Evolutionary conservation across 2,329 filamentous ascomycete genomes (phyloP).

Genomic region (Immersiporthe knoxdaviesiana): DNA sequence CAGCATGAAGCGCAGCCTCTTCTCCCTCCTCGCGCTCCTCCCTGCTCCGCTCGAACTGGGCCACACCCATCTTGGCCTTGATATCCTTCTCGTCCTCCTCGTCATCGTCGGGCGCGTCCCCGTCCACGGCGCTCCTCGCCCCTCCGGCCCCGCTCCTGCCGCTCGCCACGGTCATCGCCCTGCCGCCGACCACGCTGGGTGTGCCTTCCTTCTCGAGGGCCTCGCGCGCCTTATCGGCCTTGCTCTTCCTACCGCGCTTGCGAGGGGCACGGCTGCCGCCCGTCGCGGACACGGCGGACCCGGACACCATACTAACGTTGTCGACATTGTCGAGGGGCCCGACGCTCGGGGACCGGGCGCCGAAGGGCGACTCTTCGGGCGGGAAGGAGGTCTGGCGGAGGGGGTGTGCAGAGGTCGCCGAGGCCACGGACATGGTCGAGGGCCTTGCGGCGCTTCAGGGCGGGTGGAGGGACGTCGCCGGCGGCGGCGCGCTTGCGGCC

Average conservation of each 20-base stretch:
- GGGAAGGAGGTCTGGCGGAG: constrained; percentile 83
- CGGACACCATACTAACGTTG: constrained; percentile 61
- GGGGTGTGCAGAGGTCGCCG: constrained; percentile 60
- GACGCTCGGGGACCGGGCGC: constrained; percentile 63
- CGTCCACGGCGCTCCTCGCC: constrained; percentile 53
- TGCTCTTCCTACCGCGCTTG: constrained; percentile 65
- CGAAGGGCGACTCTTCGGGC: constrained; percentile 62
- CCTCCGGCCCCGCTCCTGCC: constrained; percentile 44
- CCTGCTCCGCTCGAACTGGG: constrained; percentile 44
- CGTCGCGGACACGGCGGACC: constrained; percentile 57
- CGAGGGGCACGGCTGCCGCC: constrained; percentile 51
- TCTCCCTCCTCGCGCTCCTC: constrained; percentile 67
- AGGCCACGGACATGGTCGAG: constrained; percentile 62
- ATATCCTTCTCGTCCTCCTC: constrained; percentile 38
- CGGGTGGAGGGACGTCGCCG: constrained; percentile 51
- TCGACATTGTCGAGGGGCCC: constrained; percentile 58
- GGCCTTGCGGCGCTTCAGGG: constrained; percentile 72
- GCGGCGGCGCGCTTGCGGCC: constrained; percentile 68
- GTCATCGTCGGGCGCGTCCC: constrained; percentile 54
- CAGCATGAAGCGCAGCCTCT: constrained; percentile 64
- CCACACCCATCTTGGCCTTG: constrained; percentile 37
- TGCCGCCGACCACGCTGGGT: constrained; percentile 51
- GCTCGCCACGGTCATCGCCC: constrained; percentile 49
- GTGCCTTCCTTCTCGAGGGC: constrained; percentile 38
- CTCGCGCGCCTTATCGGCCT: constrained; percentile 56